A percentile compares a stretch with the other conserved stretches of the same genome.
phyloP scores from a whole-genome alignment of 2,329 filamentous ascomycete genomes.

The Xylariales sp. region DNA sequence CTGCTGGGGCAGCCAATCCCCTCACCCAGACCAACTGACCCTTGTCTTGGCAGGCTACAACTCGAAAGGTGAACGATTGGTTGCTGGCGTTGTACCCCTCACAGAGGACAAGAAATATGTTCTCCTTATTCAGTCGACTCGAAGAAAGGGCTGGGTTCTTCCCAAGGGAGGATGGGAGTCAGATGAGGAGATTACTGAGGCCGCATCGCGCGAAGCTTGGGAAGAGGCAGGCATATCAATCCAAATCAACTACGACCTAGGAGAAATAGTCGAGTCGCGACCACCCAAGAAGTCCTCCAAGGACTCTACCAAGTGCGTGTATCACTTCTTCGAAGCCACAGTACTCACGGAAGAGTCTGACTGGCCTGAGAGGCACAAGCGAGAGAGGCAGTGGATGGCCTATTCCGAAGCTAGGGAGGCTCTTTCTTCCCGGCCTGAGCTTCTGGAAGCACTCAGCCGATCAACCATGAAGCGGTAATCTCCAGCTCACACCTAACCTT shows the following conservation, averaged over 20 bases:
- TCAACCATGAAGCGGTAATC: conserved; percentile 61
- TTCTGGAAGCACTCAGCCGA: conserved; percentile 79
- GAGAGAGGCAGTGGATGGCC: conserved; percentile 84
- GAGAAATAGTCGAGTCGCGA: conserved; percentile 78
- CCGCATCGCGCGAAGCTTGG: conserved; percentile 90
- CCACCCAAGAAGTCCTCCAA: conserved; percentile 69
- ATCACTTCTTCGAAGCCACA: conserved; percentile 82
- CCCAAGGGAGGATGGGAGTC: conserved; percentile 98
- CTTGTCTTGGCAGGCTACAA: conserved; percentile 69
- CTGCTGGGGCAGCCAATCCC: neutral
- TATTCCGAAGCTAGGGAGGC: conserved; percentile 77
- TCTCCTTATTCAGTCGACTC: conserved; percentile 87
- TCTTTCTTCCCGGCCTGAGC: conserved; percentile 74
- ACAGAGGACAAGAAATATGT: conserved; percentile 83
- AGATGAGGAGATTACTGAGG: conserved; percentile 82
- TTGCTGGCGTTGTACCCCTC: conserved; percentile 89
- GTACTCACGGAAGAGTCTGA: conserved; percentile 79
- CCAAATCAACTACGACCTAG: conserved; percentile 78
- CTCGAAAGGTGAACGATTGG: conserved; percentile 84
- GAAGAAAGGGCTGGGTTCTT: conserved; percentile 89
- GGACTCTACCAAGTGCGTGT: conserved; percentile 57
- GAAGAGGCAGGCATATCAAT: conserved; percentile 93
- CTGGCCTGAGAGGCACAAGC: conserved; percentile 94
- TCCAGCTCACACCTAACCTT: conserved; percentile 14
- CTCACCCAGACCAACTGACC: conserved; percentile 27